Evolutionary conservation across 2,329 filamentous ascomycete species (phyloP).

Genomic region (Aspergillus persii): DNA sequence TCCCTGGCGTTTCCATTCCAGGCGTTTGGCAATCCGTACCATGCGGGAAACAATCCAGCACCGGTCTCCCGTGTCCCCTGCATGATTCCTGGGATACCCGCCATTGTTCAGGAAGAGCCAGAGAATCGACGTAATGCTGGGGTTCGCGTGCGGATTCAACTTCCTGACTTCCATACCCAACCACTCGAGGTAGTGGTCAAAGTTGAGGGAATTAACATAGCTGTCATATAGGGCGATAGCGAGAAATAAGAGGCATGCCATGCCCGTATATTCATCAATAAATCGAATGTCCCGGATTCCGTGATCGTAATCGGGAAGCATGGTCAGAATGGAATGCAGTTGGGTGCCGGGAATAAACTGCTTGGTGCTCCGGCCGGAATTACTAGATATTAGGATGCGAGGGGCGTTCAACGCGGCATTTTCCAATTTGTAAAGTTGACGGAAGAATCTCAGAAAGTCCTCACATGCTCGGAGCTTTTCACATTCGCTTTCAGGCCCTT

Average conservation of each 20-base stretch:
- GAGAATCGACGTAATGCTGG: conserved; percentile 30
- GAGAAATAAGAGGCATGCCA: conserved; percentile 32
- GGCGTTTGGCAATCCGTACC: conserved; percentile 29
- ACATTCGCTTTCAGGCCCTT: conserved; percentile 18
- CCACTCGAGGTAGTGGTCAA: conserved; percentile 30
- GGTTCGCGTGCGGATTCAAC: conserved; percentile 23
- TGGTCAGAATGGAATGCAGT: conserved; percentile 28
- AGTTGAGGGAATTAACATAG: conserved; percentile 24
- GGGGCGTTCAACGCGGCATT: conserved; percentile 17
- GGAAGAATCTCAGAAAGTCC: conserved; percentile 32
- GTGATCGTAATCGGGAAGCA: conserved; percentile 31
- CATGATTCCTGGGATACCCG: conserved; percentile 22
- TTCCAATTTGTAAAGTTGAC: conserved; percentile 25
- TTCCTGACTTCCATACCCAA: conserved; percentile 23
- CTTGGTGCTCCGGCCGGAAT: conserved; percentile 9
- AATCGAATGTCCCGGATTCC: conserved; percentile 33
- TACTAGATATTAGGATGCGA: conserved; percentile 4
- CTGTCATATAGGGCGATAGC: conserved; percentile 28
- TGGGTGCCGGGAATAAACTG: conserved; percentile 23
- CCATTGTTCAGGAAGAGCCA: conserved; percentile 33
- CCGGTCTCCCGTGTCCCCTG: conserved; percentile 25
- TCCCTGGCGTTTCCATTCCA: conserved; percentile 30
- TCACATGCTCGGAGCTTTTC: conserved; percentile 28
- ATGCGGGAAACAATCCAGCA: conserved; percentile 34
- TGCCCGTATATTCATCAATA: conserved; percentile 33